Conservation (phyloP, 805 yeast species). For the Candida maltosa region DNA sequence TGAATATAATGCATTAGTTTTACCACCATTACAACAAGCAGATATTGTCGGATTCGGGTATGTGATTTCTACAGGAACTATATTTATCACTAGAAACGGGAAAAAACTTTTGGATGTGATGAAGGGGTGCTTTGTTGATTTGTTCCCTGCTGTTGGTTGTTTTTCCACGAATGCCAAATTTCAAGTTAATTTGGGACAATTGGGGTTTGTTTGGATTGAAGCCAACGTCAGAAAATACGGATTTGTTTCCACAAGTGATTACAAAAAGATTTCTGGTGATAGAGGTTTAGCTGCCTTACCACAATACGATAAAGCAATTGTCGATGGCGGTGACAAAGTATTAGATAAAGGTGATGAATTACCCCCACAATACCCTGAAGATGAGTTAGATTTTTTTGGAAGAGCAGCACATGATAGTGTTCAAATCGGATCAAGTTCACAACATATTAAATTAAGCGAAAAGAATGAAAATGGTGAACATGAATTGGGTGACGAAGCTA, state of each 20-base stretch:
- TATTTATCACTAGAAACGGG: constrained; percentile 56
- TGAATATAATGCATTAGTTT: constrained; percentile 40
- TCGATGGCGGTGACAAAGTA: constrained; percentile 44
- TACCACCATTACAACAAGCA: constrained; percentile 51
- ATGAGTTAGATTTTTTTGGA: constrained; percentile 63
- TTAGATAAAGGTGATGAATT: constrained; percentile 70
- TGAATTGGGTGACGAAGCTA: constrained; percentile 10
- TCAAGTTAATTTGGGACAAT: constrained; percentile 42
- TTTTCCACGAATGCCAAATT: constrained; percentile 40
- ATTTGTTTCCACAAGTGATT: constrained; percentile 48
- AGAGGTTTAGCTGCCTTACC: constrained; percentile 39
- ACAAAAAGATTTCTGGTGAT: constrained; percentile 32
- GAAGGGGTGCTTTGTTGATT: constrained; percentile 45
- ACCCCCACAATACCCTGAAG: constrained; percentile 70
- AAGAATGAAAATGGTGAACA: constrained; percentile 9
- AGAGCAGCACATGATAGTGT: constrained; percentile 21
- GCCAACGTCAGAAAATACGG: constrained; percentile 55
- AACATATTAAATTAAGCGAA: constrained; percentile 9
- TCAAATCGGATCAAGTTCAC: constrained; percentile 28
- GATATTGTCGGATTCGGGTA: constrained; percentile 58
- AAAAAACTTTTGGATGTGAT: constrained; percentile 49
- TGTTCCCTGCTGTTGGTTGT: constrained; percentile 56
- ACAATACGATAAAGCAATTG: constrained; percentile 34
- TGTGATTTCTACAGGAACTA: constrained; percentile 44
- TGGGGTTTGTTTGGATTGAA: constrained; percentile 47